Conservation (phyloP, 495 filamentous ascomycete genomes). For the Podospora comata region DNA sequence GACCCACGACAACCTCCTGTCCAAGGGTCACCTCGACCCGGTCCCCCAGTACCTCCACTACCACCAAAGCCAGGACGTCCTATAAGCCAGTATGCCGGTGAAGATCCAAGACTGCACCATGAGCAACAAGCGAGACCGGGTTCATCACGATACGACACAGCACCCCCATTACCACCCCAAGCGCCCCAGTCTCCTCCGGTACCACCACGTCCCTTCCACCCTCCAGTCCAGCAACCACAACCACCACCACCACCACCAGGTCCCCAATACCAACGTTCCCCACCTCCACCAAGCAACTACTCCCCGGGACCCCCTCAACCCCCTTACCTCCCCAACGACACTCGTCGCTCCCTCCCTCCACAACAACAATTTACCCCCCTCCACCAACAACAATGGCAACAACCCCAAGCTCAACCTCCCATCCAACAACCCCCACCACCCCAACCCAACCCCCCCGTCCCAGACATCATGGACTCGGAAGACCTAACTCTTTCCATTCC, state of each 20-base stretch:
- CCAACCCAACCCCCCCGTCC: constrained; percentile 51
- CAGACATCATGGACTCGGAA: constrained; percentile 61
- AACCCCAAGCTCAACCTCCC: neutral
- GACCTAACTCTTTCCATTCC: constrained; percentile 65
- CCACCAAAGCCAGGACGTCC: constrained; percentile 33
- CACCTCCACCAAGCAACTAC: constrained; percentile 25
- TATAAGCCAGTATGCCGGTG: constrained; percentile 27
- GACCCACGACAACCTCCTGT: constrained; percentile 28
- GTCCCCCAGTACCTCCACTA: constrained; percentile 39
- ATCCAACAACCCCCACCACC: constrained; percentile 18
- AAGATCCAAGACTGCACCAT: constrained; percentile 23
- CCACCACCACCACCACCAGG: constrained; percentile 12
- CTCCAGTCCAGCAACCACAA: constrained; percentile 13
- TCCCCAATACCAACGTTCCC: constrained; percentile 34
- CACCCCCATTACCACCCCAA: constrained; percentile 42
- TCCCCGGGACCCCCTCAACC: neutral
- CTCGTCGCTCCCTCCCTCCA: neutral
- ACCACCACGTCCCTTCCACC: constrained; percentile 8
- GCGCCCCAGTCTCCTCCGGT: constrained; percentile 15
- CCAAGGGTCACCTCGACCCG: constrained; percentile 8
- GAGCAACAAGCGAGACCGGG: constrained; percentile 28
- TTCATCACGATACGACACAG: constrained; percentile 42
- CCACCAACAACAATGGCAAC: neutral
- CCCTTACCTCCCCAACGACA: neutral
- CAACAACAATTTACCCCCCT: neutral